These are phyloP conservation scores for Eucalyptus dawsonii DNA, from an alignment of 345 rosid species.

Conservation along the genomic window DNA sequence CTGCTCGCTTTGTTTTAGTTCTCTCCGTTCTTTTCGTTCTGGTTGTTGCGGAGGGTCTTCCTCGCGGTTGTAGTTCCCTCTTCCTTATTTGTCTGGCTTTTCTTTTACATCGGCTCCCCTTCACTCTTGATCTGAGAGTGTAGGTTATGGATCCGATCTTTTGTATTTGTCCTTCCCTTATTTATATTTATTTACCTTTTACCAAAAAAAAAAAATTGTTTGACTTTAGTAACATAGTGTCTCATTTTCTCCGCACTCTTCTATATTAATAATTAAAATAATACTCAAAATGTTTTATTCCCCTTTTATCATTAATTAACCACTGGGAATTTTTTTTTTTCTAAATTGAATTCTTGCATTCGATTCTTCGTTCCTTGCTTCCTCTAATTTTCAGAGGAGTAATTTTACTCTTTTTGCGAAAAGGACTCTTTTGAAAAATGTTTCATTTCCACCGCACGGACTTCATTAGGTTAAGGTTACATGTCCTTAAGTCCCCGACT, in stretches of 20 bases:
- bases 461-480: background rate
- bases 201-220: too few relatives aligned
- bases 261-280: background rate
- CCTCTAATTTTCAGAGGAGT: background rate
- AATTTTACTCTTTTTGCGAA: background rate
- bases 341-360: background rate
- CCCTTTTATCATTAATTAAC: background rate
- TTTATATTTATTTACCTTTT: too few relatives aligned
- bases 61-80: too few relatives aligned
- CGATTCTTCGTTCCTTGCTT: background rate
- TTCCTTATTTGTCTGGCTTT: too few relatives aligned
- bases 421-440: background rate
- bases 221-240: background rate
- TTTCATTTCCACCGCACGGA: background rate
- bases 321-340: background rate
- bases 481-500: background rate
- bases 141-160: too few relatives aligned
- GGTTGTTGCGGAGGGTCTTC: too few relatives aligned
- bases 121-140: too few relatives aligned
- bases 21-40: too few relatives aligned
- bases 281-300: background rate
- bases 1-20: too few relatives aligned
- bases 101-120: too few relatives aligned
- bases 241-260: background rate
- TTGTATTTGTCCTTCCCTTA: too few relatives aligned